Base-by-base conservation (phyloP, 495 filamentous ascomycete genomes). In the Lineolata rhizophorae region DNA sequence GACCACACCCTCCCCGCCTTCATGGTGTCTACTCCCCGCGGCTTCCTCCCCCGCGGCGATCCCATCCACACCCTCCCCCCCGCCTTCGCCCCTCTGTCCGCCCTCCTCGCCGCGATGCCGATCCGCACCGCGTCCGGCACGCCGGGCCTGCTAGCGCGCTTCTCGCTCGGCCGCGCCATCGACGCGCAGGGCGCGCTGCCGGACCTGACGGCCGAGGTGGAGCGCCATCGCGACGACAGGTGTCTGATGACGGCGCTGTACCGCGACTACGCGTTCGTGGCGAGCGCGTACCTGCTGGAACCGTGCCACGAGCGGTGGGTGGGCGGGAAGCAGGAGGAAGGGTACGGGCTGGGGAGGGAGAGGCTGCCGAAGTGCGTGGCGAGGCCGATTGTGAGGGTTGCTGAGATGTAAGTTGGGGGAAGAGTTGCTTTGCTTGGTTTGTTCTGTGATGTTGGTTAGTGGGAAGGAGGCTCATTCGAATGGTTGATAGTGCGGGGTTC, bases 271-370 rank as follows among this genome's bases (percentile, higher is more conserved):
- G 73, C 75, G 17, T 93, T 90, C 56, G 55, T 92, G 2, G 77
- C 81, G 1, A 84, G 76, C 10, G 74, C 82, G 0, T 91, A 87
- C 47, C 58, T 93, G 11, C 64, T 93, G n/a, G 83, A 93, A 57
- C 83, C 83, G n/a, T 93, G 83, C 51, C 82, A 83, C 54, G 58
- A 73, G 56, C 62, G 73, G 41, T 71, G 65, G 42, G 49, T 72
- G 8, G 6, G 22, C 22, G 6, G 6, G 22, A 25, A 25, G 33
- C 61, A 63, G 12, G 74, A 69, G 0, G 62, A 71, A 39, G 56
- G 57, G 1, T 92, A 90, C 47, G 82, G 82, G 0, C 55, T 92
- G 19, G 82, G 64, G 6, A 57, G 82, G 5, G 60, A 76, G 20
- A 50, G 67, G 11, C 52, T 92, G 43, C 82, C 81, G 4, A 61